Evolutionary conservation across 805 yeast genomes (phyloP).

Genomic region (Torulaspora maleeae): DNA sequence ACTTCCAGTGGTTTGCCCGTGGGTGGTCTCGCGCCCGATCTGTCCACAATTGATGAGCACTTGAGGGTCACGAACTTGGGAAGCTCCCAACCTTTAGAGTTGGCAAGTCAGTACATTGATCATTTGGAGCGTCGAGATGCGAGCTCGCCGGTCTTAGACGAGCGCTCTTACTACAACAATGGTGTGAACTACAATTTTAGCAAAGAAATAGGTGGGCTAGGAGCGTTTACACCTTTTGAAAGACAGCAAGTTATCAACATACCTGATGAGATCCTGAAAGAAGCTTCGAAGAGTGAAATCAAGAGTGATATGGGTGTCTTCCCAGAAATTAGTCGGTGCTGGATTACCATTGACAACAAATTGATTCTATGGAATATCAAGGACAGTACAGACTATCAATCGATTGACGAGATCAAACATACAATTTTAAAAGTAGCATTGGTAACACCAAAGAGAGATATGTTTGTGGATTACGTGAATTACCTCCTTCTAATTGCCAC

Average conservation of each 20-base stretch:
- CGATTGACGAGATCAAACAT: constrained; percentile 77
- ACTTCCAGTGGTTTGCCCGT: constrained; percentile 1
- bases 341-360: constrained; percentile 81
- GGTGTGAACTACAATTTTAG: constrained; percentile 67
- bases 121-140: constrained; percentile 54
- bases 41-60: constrained; percentile 28
- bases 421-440: constrained; percentile 71
- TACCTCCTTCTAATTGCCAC: constrained; percentile 75
- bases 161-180: constrained; percentile 44
- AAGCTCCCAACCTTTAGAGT: constrained; percentile 39
- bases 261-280: constrained; percentile 77
- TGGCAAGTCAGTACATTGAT: constrained; percentile 62
- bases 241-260: constrained; percentile 61
- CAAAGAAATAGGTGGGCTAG: constrained; percentile 42
- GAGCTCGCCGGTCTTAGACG: constrained; percentile 53
- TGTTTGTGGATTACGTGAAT: constrained; percentile 74
- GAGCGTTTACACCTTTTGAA: constrained; percentile 69
- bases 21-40: constrained; percentile 10
- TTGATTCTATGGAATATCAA: constrained; percentile 78
- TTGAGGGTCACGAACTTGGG: constrained; percentile 33
- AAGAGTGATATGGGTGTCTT: constrained; percentile 78
- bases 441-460: constrained; percentile 75
- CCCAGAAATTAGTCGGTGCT: constrained; percentile 72
- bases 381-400: constrained; percentile 60
- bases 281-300: constrained; percentile 60